A percentile compares a stretch with the other conserved stretches of the same genome.
Conservation (phyloP, 306 rosid genomes). For the Lathyrus tuberosus region DNA sequence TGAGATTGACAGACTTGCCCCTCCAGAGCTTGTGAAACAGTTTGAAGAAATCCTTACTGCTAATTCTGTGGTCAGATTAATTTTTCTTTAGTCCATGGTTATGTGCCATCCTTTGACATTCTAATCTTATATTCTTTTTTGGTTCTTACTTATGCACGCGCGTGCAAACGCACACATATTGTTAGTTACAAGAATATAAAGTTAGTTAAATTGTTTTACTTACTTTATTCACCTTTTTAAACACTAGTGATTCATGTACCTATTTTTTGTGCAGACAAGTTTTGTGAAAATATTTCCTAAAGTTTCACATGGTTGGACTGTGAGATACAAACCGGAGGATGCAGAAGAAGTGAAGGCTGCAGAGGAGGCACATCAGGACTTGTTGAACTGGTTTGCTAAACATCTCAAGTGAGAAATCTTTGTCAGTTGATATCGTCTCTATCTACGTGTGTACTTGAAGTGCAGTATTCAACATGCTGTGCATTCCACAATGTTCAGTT, state of each 20-base stretch:
- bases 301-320: constrained; percentile 60
- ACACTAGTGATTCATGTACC: not conserved
- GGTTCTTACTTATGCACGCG: not conserved
- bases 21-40: constrained; percentile 62
- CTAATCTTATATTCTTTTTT: not conserved
- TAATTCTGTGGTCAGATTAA: constrained; percentile 56
- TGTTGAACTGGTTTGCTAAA: constrained; percentile 54
- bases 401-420: constrained; percentile 42
- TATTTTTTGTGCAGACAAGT: constrained; percentile 32
- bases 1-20: constrained; percentile 57
- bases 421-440: not conserved
- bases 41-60: constrained; percentile 57
- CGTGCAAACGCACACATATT: not conserved
- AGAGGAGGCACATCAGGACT: constrained; percentile 60
- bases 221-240: constrained; percentile 7
- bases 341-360: constrained; percentile 59
- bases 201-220: not conserved
- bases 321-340: constrained; percentile 49
- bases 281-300: constrained; percentile 58
- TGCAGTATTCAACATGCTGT: constrained; percentile 7
- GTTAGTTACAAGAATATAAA: not conserved
- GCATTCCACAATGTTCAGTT: constrained; percentile 5
- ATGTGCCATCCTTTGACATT: constrained; percentile 2
- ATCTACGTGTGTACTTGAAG: not conserved
- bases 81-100: not conserved